Base-by-base conservation (phyloP, 106 monocot species). In the Platanthera zijinensis region DNA sequence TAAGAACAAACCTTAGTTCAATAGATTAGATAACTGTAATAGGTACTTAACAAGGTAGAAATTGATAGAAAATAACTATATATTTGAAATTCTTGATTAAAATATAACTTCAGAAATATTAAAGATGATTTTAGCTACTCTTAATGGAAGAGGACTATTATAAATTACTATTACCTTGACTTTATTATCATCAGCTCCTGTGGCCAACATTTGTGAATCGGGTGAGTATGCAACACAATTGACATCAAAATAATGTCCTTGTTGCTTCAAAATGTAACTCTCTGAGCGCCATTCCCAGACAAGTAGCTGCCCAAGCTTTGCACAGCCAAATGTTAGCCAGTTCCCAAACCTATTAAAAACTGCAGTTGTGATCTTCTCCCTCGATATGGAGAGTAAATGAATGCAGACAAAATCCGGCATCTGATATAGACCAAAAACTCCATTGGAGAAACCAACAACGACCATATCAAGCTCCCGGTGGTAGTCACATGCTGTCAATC, bases 241-340 rank as follows among this genome's bases (percentile, higher is more conserved):
- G 28, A 99, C 99, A 85, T 99, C 99, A 83, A 94, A 99, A 75
- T 92, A 99, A 84, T 99, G 99, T 7, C 94, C 99, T 62, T 99
- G 99, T 67, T 99, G 99, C 80, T 99, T 99, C 83, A 92, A 78
- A 79, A 99, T 87, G 68, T 99, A 99, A 77, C 88, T 99, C 83
- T 99, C 99, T 5, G 99, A 94, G 30, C 91, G 77, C 99, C 99
- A 99, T 80, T 99, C 99, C 99, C 99, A 99, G 48, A 99, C 99
- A 48, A 99, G 90, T 47, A 99, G 78, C 82, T 99, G 99, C 66
- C 99, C 99, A 63, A 99, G 88, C 76, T 88, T 99, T 19, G 99
- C 99, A 80, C 99, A 99, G 22, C 99, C 99, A 84, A 99, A 94
- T 1, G 85, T 82, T 75, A 99, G 74, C 99, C 94, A 99, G 66